phyloP scores from a whole-genome alignment of 306 rosid species.

The Inga laurina region DNA sequence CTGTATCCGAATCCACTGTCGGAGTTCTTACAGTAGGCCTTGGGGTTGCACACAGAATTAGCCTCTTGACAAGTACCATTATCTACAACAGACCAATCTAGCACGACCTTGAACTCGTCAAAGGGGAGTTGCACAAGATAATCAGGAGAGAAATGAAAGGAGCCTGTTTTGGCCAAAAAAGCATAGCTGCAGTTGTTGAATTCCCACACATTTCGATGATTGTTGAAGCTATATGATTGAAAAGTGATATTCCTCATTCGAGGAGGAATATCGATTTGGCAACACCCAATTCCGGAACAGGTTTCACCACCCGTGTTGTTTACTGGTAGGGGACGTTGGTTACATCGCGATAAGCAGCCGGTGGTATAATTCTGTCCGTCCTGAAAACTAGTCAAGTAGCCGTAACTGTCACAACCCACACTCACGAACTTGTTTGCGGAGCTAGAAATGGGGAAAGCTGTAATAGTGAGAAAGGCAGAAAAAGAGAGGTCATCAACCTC shows the following conservation, averaged over 20 bases:
- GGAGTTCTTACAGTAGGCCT: not conserved
- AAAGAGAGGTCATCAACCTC: accelerated
- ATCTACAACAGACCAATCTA: not conserved
- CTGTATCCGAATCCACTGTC: not conserved
- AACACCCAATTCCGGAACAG: slow-evolving; percentile 29
- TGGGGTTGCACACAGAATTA: not conserved
- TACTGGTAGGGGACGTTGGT: too few relatives aligned
- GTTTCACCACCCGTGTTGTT: not conserved
- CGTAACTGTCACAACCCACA: slow-evolving; percentile 25
- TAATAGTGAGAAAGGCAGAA: too few relatives aligned
- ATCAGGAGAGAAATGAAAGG: slow-evolving; percentile 11
- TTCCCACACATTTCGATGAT: not conserved
- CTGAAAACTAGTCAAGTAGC: not conserved
- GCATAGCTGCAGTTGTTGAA: slow-evolving; percentile 30
- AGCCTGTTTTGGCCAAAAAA: slow-evolving; percentile 26
- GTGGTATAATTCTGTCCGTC: not conserved
- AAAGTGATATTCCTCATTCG: not conserved
- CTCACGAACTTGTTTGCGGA: slow-evolving; percentile 12
- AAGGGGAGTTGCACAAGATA: not conserved
- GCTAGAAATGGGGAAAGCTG: slow-evolving; percentile 15
- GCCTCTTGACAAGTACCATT: not conserved
- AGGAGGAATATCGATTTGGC: slow-evolving; percentile 21
- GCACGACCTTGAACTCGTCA: accelerated
- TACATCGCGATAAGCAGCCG: slow-evolving; percentile 17
- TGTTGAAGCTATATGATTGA: accelerated